Evolutionary conservation across 2,329 filamentous ascomycete species (phyloP).

Genomic region (Ophiocordyceps camponoti-saundersi): DNA sequence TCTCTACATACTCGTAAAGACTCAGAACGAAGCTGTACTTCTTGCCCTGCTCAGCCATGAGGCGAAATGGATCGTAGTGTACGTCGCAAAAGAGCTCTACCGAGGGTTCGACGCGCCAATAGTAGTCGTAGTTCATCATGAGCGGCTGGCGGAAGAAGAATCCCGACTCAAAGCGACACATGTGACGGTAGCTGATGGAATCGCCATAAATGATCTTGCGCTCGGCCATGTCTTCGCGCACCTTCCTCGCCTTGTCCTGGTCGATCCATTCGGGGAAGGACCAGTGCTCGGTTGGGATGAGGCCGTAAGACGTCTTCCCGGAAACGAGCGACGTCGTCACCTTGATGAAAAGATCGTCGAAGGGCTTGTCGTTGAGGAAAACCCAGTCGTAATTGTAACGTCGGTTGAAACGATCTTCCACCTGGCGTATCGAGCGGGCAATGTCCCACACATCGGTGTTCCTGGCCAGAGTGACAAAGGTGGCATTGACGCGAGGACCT

Average conservation of each 20-base stretch:
- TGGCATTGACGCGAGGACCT: constrained; percentile 80
- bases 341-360: constrained; percentile 86
- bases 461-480: constrained; percentile 87
- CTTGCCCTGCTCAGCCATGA: constrained; percentile 90
- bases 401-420: constrained; percentile 96
- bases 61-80: constrained; percentile 89
- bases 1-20: constrained; percentile 91
- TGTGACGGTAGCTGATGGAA: constrained; percentile 92
- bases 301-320: constrained; percentile 78
- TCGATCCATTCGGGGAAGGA: constrained; percentile 94
- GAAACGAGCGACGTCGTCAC: constrained; percentile 81
- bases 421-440: constrained; percentile 81
- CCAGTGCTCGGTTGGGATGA: constrained; percentile 87
- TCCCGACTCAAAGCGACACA: constrained; percentile 97
- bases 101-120: constrained; percentile 97
- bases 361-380: constrained; percentile 91
- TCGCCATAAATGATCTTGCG: constrained; percentile 98
- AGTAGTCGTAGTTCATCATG: constrained; percentile 96
- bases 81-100: constrained; percentile 94
- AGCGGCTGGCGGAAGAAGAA: constrained; percentile 96
- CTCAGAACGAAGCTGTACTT: constrained; percentile 97
- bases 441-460: constrained; percentile 96
- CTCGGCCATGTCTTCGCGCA: constrained; percentile 84
- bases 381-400: constrained; percentile 99
- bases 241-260: constrained; percentile 77